phyloP scores from a whole-genome alignment of 495 filamentous ascomycete species.

The Aspergillus asperescens region DNA sequence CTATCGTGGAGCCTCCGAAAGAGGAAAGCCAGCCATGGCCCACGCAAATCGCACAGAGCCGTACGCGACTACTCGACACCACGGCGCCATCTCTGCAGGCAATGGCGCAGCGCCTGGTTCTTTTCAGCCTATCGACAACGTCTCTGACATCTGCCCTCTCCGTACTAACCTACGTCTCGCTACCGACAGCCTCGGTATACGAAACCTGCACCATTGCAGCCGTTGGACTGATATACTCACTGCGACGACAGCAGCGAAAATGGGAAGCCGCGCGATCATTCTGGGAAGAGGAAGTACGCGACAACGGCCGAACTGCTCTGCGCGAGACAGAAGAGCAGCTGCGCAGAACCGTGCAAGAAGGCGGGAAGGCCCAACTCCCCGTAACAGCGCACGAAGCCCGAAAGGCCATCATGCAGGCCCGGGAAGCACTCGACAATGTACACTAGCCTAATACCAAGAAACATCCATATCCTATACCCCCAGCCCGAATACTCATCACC shows the following conservation, averaged over 20 bases:
- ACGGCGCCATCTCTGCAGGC: constrained; percentile 74
- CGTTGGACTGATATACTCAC: constrained; percentile 66
- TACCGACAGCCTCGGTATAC: constrained; percentile 53
- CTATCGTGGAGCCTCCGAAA: constrained; percentile 8
- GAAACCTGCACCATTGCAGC: constrained; percentile 77
- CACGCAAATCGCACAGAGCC: constrained; percentile 42
- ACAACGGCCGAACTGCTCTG: constrained; percentile 72
- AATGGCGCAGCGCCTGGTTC: constrained; percentile 68
- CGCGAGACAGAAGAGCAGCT: constrained; percentile 62
- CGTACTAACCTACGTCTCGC: constrained; percentile 62
- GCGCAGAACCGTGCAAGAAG: constrained; percentile 49
- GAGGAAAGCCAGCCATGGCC: constrained; percentile 29
- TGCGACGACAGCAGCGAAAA: constrained; percentile 66
- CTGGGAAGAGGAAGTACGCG: constrained; percentile 74
- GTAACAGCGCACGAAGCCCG: constrained; percentile 43
- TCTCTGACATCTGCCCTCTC: constrained; percentile 58
- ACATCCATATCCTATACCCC: constrained; percentile 1
- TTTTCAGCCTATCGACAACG: constrained; percentile 66
- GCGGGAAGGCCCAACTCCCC: constrained; percentile 32
- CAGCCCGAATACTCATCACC: neutral
- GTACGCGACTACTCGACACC: constrained; percentile 50
- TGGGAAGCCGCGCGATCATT: constrained; percentile 67
- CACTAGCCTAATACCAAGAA: constrained; percentile 2
- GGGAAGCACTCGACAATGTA: constrained; percentile 46
- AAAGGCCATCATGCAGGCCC: constrained; percentile 47